These are phyloP conservation scores for Phymatotrichopsis omnivora DNA, from an alignment of 2,329 filamentous ascomycete genomes.

Conservation along the genomic window DNA sequence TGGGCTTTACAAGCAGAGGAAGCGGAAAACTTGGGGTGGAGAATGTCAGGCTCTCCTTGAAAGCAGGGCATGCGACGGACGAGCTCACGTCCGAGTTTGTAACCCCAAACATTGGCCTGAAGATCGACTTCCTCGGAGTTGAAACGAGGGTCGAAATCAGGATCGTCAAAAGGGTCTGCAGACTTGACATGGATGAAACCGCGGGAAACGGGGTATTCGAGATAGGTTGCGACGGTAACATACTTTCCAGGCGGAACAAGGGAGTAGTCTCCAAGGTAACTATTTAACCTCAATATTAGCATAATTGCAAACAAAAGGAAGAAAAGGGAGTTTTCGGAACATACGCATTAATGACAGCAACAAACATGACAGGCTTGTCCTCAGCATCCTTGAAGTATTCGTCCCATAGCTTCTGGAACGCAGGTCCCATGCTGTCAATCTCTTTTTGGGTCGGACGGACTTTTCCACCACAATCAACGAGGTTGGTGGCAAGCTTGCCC, in stretches of 20 bases:
- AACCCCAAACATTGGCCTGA: conserved; percentile 50
- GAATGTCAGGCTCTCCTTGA: conserved; percentile 41
- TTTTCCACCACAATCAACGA: conserved; percentile 72
- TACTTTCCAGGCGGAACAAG: conserved; percentile 42
- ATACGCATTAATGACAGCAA: conserved; percentile 36
- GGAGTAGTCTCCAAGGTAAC: conserved; percentile 39
- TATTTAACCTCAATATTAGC: conserved; percentile 13
- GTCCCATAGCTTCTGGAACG: conserved; percentile 67
- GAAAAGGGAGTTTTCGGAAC: conserved; percentile 19
- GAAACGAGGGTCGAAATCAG: conserved; percentile 50
- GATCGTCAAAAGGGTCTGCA: conserved; percentile 38
- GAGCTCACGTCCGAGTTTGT: conserved; percentile 56
- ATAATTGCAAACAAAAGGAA: neutral
- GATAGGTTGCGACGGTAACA: conserved; percentile 45
- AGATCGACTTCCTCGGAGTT: conserved; percentile 49
- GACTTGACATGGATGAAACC: conserved; percentile 51
- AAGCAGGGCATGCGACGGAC: conserved; percentile 46
- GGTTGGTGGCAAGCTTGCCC: conserved; percentile 38
- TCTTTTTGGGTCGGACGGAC: conserved; percentile 60
- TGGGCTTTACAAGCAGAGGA: conserved; percentile 35
- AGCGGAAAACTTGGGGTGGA: conserved; percentile 40
- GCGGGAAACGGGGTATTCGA: conserved; percentile 51
- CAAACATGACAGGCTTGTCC: conserved; percentile 43
- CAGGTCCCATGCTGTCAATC: conserved; percentile 54
- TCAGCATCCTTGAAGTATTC: conserved; percentile 70